Percentiles rank a stretch among this genome's conserved stretches.
These are phyloP conservation scores for Kwoniella botswanensis DNA, from an alignment of 768 basidiomycete species.

Conservation along the genomic window DNA sequence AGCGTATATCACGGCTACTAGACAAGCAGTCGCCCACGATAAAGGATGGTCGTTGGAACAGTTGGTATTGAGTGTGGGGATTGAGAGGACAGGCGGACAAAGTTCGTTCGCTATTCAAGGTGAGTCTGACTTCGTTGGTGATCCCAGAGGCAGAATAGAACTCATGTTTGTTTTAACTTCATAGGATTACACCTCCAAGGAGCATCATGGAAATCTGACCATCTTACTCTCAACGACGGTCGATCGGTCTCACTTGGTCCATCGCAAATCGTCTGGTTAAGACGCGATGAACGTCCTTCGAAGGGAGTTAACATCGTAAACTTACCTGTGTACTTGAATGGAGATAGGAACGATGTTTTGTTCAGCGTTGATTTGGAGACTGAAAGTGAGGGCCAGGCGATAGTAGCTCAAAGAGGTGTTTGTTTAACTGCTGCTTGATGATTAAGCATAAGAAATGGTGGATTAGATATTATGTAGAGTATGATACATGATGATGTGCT, in stretches of 20 bases:
- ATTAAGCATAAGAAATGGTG: not conserved
- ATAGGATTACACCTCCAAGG: conserved; percentile 86
- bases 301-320: conserved; percentile 63
- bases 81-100: conserved; percentile 78
- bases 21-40: conserved; percentile 92
- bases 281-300: conserved; percentile 63
- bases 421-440: conserved; percentile 74
- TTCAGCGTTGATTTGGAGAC: conserved; percentile 87
- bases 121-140: conserved; percentile 58
- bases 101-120: conserved; percentile 86
- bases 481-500: not conserved
- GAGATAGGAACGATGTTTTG: conserved; percentile 78
- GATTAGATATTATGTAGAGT: not conserved
- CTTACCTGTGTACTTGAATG: conserved; percentile 90
- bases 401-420: conserved; percentile 85
- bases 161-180: not conserved
- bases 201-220: conserved; percentile 73
- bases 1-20: conserved; percentile 92
- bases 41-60: conserved; percentile 94
- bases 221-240: conserved; percentile 81
- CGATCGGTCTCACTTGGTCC: conserved; percentile 76
- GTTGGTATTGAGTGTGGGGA: conserved; percentile 75
- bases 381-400: conserved; percentile 66
- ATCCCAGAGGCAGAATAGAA: conserved; percentile 1
- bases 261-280: conserved; percentile 87